Conservation (phyloP, 2,329 filamentous ascomycete genomes). For the Fusarium dlaminii region DNA sequence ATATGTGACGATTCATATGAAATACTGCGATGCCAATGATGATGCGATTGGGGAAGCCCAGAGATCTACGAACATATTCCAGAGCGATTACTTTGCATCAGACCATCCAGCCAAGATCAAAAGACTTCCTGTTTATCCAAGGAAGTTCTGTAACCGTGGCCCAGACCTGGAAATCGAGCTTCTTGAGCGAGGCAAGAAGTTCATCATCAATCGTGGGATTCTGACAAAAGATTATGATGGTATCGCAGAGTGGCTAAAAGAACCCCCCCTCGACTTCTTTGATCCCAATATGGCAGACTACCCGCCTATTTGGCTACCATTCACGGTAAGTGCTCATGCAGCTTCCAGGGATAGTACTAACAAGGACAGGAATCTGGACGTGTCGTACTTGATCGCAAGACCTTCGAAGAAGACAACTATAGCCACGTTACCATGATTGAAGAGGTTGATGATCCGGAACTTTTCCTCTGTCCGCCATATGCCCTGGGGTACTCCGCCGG, state of each 20-base stretch:
- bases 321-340: accelerated
- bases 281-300: background rate
- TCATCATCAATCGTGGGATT: background rate
- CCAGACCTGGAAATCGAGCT: background rate
- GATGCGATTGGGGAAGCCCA: background rate
- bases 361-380: accelerated
- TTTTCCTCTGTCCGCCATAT: background rate
- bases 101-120: background rate
- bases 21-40: background rate
- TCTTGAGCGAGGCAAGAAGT: background rate
- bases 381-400: background rate
- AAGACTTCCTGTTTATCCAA: background rate
- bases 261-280: background rate
- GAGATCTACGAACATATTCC: background rate
- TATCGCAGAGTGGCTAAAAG: background rate
- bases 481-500: background rate
- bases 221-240: background rate
- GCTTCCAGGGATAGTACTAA: accelerated
- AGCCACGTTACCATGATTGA: background rate
- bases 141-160: background rate
- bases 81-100: background rate
- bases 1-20: background rate
- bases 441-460: background rate
- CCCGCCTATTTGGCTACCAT: background rate
- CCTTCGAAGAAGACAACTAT: background rate